Evolutionary conservation across 129 eudicot species (phyloP).

Genomic region (Flaveria trinervia): DNA sequence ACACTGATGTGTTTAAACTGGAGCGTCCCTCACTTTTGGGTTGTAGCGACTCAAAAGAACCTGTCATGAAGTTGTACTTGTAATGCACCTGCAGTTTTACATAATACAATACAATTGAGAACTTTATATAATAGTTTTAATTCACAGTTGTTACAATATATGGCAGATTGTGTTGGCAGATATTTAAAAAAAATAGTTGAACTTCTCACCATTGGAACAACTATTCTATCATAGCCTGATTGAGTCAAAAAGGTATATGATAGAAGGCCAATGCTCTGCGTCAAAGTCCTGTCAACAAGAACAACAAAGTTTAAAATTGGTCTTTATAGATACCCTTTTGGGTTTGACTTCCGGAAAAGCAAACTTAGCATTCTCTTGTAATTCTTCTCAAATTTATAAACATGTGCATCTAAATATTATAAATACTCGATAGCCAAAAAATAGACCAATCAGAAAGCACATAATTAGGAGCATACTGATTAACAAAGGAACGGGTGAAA

Average conservation of each 20-base stretch:
- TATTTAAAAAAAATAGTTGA: neutral
- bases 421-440: neutral
- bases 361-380: slow-evolving; percentile 6
- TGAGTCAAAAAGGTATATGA: slow-evolving; percentile 77
- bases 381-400: neutral
- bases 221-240: slow-evolving; percentile 76
- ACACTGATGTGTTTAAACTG: slow-evolving; percentile 46
- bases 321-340: neutral
- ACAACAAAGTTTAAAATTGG: slow-evolving; percentile 17
- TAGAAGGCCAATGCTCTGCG: slow-evolving; percentile 85
- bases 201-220: slow-evolving; percentile 86
- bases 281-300: slow-evolving; percentile 49
- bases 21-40: slow-evolving; percentile 37
- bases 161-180: neutral
- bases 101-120: slow-evolving; percentile 1
- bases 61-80: slow-evolving; percentile 32
- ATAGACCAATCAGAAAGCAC: neutral
- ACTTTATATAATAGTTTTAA: neutral
- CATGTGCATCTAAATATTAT: neutral
- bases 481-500: slow-evolving; percentile 59
- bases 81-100: slow-evolving; percentile 67
- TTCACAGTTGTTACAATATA: neutral
- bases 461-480: slow-evolving; percentile 39
- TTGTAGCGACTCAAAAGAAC: slow-evolving; percentile 39
- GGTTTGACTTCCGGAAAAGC: slow-evolving; percentile 5